These are phyloP conservation scores for Stropharia rugosoannulata DNA, from an alignment of 768 basidiomycete genomes.

Conservation along the genomic window DNA sequence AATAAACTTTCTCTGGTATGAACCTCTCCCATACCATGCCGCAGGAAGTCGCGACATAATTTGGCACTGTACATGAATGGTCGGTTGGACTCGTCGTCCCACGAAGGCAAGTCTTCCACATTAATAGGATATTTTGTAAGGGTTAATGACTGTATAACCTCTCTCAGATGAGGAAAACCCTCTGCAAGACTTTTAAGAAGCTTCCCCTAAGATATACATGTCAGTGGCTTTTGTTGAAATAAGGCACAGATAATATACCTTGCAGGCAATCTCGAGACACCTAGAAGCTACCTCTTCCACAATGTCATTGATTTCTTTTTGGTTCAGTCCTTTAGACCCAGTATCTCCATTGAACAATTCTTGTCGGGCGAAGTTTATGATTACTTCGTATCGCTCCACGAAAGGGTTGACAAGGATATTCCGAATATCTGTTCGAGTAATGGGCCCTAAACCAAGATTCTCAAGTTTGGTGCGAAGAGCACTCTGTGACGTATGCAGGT, in stretches of 20 bases:
- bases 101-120: conserved; percentile 55
- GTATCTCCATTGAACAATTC: conserved; percentile 33
- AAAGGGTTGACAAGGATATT: conserved; percentile 70
- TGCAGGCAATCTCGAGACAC: conserved; percentile 64
- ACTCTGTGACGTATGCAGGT: conserved; percentile 26
- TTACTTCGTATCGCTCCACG: conserved; percentile 52
- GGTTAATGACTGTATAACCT: conserved; percentile 43
- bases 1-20: conserved; percentile 22
- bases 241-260: conserved; percentile 30
- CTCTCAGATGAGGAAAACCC: conserved; percentile 39
- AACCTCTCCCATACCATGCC: conserved; percentile 26
- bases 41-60: conserved; percentile 54
- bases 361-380: conserved; percentile 48
- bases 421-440: conserved; percentile 57
- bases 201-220: conserved; percentile 47
- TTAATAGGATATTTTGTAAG: conserved; percentile 49
- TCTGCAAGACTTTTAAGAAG: conserved; percentile 61
- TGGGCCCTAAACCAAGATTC: conserved; percentile 49
- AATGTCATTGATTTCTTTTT: conserved; percentile 41
- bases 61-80: conserved; percentile 40
- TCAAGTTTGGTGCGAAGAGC: conserved; percentile 53
- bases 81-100: conserved; percentile 48
- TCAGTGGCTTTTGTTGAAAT: neutral
- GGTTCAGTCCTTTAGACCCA: conserved; percentile 40
- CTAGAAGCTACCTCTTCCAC: conserved; percentile 58